Conservation (phyloP, 768 basidiomycete genomes). For the Rhodotorula graminis region DNA sequence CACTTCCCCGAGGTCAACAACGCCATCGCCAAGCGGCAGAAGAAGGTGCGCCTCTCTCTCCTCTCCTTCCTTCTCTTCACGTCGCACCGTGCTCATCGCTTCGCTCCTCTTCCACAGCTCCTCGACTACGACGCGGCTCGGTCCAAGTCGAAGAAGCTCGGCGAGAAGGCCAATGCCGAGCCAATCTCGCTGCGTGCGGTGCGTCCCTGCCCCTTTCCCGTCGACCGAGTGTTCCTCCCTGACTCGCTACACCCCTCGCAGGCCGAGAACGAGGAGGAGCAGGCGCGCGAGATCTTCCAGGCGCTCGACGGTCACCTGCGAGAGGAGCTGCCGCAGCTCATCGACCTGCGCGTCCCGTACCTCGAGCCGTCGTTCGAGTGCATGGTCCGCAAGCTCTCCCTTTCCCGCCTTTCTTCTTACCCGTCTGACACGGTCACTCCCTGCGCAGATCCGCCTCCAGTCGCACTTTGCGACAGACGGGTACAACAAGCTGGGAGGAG, state of each 20-base stretch:
- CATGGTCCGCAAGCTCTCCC: constrained; percentile 59
- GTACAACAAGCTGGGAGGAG: constrained; percentile 91
- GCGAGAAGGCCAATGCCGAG: constrained; percentile 96
- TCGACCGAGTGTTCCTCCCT: too few relatives aligned
- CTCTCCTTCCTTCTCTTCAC: not conserved
- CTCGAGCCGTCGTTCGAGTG: constrained; percentile 98
- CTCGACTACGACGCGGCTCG: constrained; percentile 92
- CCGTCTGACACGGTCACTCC: too few relatives aligned
- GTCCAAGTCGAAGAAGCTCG: constrained; percentile 77
- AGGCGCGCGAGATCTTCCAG: constrained; percentile 88
- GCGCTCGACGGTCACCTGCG: constrained; percentile 88
- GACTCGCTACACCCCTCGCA: too few relatives aligned
- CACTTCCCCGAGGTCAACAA: constrained; percentile 93
- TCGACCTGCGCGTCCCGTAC: constrained; percentile 93
- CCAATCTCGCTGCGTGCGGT: constrained; percentile 82
- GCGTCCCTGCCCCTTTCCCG: constrained; percentile 31
- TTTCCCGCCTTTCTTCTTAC: too few relatives aligned
- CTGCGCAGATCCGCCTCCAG: constrained; percentile 66
- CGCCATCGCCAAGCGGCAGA: constrained; percentile 87
- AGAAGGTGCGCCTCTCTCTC: constrained; percentile 62
- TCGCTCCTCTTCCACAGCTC: constrained; percentile 54
- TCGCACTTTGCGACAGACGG: constrained; percentile 97
- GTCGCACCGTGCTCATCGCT: not conserved
- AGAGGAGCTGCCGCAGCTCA: constrained; percentile 78
- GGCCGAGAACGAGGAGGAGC: constrained; percentile 95